phyloP scores from a whole-genome alignment of 768 basidiomycete species.

The Kwoniella sp. region DNA sequence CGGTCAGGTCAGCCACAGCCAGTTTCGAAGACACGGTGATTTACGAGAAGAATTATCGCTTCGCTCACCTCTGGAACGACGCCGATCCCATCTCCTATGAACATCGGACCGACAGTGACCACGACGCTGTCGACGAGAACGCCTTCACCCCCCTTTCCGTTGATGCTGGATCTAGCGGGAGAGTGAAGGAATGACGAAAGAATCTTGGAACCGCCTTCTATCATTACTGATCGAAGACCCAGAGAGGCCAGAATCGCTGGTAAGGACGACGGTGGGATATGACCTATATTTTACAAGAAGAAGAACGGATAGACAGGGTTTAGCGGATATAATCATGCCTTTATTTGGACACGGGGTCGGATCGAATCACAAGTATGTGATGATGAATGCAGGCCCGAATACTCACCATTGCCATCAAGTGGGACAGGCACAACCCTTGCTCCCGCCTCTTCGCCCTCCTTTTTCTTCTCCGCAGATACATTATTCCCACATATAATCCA shows the following conservation, averaged over 20 bases:
- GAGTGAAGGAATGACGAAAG: slow-evolving; percentile 71
- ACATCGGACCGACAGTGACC: slow-evolving; percentile 80
- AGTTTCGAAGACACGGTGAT: too few relatives aligned
- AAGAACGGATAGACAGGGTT: too few relatives aligned
- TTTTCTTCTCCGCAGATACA: slow-evolving; percentile 56
- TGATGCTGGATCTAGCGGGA: slow-evolving; percentile 13
- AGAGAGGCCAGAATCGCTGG: slow-evolving; percentile 62
- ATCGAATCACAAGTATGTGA: too few relatives aligned
- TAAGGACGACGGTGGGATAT: slow-evolving; percentile 54
- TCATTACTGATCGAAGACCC: slow-evolving; percentile 80
- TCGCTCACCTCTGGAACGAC: slow-evolving; percentile 42
- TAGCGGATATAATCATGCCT: too few relatives aligned
- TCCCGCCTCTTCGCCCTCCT: slow-evolving; percentile 66
- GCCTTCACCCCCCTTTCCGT: not conserved
- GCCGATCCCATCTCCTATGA: slow-evolving; percentile 65
- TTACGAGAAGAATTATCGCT: not conserved
- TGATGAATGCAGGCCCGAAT: too few relatives aligned
- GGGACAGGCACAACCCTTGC: slow-evolving; percentile 65
- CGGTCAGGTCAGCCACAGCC: not conserved
- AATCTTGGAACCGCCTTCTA: slow-evolving; percentile 87
- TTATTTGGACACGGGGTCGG: too few relatives aligned
- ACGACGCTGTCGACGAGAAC: slow-evolving; percentile 70
- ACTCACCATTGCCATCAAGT: slow-evolving; percentile 57
- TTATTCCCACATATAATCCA: slow-evolving; percentile 66
- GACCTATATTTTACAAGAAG: slow-evolving; percentile 38